These are phyloP conservation scores for Carex scoparia DNA, from an alignment of 176 grass and related monocot genomes.

Conservation along the genomic window DNA sequence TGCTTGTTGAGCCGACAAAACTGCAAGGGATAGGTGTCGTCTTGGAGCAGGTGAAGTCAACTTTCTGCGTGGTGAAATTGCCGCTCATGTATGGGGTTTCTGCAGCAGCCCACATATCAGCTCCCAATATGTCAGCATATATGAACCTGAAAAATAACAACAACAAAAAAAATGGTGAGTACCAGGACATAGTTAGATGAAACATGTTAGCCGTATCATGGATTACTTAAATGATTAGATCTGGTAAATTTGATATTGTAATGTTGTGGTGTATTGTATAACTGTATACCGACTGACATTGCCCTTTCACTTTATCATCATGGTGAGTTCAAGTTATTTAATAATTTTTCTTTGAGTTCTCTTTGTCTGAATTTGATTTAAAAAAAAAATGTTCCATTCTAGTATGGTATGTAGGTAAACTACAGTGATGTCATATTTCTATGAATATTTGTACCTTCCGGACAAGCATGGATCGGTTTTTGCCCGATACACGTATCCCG, in stretches of 20 bases:
- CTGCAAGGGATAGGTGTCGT: not conserved
- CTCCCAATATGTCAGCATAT: conserved; percentile 8
- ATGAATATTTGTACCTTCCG: conserved; percentile 15
- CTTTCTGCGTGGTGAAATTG: not conserved
- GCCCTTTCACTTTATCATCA: not conserved
- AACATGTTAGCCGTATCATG: conserved; percentile 17
- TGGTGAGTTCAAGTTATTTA: not conserved
- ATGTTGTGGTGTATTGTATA: not conserved
- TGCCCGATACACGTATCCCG: conserved; percentile 26
- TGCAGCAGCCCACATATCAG: conserved; percentile 15
- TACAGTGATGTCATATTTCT: not conserved
- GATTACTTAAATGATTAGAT: not conserved
- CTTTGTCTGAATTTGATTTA: not conserved
- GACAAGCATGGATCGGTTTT: conserved; percentile 26
- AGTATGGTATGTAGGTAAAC: not conserved
- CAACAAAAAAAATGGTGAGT: not conserved
- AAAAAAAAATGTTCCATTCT: not conserved
- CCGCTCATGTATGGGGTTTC: conserved; percentile 15
- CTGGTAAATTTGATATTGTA: not conserved
- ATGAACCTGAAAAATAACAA: conserved; percentile 10
- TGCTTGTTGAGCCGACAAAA: not conserved
- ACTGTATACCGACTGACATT: not conserved
- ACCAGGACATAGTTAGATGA: conserved; percentile 22
- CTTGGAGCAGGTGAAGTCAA: conserved; percentile 9
- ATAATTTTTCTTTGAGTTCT: not conserved